Evolutionary conservation across 2,329 filamentous ascomycete genomes (phyloP).

Genomic region (Fusarium sp.): DNA sequence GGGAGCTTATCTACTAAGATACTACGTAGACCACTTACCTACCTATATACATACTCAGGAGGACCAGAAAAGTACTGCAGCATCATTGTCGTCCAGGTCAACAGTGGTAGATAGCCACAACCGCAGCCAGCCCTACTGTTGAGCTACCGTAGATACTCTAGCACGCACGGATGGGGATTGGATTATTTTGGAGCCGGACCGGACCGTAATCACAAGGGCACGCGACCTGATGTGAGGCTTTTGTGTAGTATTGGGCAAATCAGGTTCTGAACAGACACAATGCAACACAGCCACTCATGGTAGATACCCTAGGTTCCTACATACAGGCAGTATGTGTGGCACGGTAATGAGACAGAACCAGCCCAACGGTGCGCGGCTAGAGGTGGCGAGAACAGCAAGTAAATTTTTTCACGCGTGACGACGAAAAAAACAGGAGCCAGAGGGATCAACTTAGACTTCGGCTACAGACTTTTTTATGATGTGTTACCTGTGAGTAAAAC

Average conservation of each 20-base stretch:
- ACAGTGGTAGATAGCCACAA: conserved; percentile 6
- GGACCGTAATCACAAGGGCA: conserved; percentile 30
- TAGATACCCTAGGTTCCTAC: not conserved
- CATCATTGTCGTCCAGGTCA: not conserved
- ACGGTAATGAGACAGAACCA: conserved; percentile 6
- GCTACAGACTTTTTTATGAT: conserved; percentile 11
- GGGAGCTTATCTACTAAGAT: not conserved
- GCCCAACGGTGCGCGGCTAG: conserved; percentile 13
- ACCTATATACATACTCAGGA: not conserved
- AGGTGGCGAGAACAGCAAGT: conserved; percentile 26
- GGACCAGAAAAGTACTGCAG: not conserved
- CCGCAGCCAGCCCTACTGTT: conserved; percentile 12
- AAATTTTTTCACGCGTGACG: conserved; percentile 26
- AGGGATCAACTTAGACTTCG: conserved; percentile 29
- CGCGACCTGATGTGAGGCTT: conserved; percentile 28
- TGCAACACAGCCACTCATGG: conserved; percentile 12
- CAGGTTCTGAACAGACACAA: conserved; percentile 10
- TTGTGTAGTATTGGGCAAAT: conserved; percentile 21
- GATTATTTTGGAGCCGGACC: conserved; percentile 24
- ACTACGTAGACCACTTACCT: too few species aligned
- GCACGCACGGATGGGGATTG: conserved; percentile 20
- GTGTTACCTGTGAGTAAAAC: not conserved
- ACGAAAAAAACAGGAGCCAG: not conserved
- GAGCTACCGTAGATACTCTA: not conserved
- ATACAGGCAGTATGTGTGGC: conserved; percentile 10